A percentile compares a stretch with the other conserved stretches of the same genome.
These are phyloP conservation scores for Ramularia endophylla DNA, from an alignment of 2,329 filamentous ascomycete genomes.

Conservation along the genomic window DNA sequence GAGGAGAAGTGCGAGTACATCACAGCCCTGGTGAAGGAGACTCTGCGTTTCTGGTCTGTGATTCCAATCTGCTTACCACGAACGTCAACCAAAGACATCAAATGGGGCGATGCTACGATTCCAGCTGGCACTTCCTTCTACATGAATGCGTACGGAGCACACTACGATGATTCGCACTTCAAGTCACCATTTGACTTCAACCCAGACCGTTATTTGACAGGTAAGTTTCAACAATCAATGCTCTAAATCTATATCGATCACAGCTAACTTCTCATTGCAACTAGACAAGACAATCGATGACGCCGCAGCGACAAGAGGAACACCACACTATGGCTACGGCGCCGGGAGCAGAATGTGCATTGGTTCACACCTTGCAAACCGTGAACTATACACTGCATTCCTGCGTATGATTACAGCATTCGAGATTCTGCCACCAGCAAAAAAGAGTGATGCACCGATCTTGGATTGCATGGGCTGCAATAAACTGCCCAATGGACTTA, in stretches of 20 bases:
- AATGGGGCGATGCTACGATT: slow-evolving; percentile 60
- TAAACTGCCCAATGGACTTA: slow-evolving; percentile 42
- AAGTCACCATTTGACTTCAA: slow-evolving; percentile 56
- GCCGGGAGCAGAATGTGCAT: slow-evolving; percentile 39
- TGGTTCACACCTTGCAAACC: slow-evolving; percentile 35
- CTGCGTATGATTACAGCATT: slow-evolving; percentile 44
- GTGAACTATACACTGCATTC: slow-evolving; percentile 43
- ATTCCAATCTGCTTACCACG: slow-evolving; percentile 73
- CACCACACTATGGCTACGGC: slow-evolving; percentile 45
- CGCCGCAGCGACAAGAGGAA: slow-evolving; percentile 34
- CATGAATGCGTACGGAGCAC: slow-evolving; percentile 70
- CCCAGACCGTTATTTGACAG: slow-evolving; percentile 62
- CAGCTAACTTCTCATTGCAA: background rate
- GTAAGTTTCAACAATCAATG: no score
- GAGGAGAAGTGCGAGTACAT: slow-evolving; percentile 75
- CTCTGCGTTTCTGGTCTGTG: slow-evolving; percentile 71
- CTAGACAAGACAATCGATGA: slow-evolving; percentile 40
- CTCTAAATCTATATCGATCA: no score
- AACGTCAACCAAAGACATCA: slow-evolving; percentile 65
- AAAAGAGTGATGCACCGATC: slow-evolving; percentile 37
- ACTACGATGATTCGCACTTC: slow-evolving; percentile 67
- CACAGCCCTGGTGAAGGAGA: slow-evolving; percentile 72
- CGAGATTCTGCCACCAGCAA: slow-evolving; percentile 37
- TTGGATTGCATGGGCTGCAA: slow-evolving; percentile 44
- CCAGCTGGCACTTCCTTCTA: slow-evolving; percentile 75